phyloP scores from a whole-genome alignment of 208 protist species.

The Leishmania aethiopica region DNA sequence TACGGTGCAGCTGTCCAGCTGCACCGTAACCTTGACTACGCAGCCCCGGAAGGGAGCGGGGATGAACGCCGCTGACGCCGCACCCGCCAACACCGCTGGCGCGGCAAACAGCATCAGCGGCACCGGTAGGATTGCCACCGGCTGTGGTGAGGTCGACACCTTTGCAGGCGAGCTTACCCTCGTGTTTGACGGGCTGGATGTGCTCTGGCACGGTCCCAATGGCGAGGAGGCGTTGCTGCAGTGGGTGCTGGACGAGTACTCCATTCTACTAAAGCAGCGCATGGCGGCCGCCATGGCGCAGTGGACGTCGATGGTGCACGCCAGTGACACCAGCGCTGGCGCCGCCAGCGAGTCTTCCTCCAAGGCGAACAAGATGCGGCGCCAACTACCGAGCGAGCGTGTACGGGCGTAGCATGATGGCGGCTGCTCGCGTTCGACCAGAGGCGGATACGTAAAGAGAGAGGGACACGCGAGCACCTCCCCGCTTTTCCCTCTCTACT shows the following conservation, averaged over 20 bases:
- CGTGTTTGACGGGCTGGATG: conserved; percentile 46
- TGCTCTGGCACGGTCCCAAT: conserved; percentile 50
- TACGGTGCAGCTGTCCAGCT: conserved; percentile 15
- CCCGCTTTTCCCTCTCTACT: neutral
- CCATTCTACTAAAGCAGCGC: conserved; percentile 31
- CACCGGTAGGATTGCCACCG: neutral
- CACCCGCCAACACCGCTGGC: neutral
- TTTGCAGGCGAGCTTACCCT: conserved; percentile 3
- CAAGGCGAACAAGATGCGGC: conserved; percentile 3
- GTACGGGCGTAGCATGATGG: neutral
- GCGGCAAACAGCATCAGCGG: neutral
- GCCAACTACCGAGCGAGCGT: neutral
- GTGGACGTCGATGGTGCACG: conserved; percentile 16
- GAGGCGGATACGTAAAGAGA: too few species aligned
- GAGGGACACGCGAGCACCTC: neutral
- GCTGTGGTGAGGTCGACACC: neutral
- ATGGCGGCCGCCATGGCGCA: conserved; percentile 20
- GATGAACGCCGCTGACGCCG: neutral
- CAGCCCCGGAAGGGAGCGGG: conserved; percentile 4
- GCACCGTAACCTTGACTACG: conserved; percentile 8
- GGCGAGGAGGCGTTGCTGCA: conserved; percentile 55
- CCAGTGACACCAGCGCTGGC: neutral
- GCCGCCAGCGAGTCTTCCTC: conserved; percentile 9
- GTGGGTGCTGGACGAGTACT: conserved; percentile 51
- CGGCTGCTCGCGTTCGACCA: neutral